Base-by-base conservation (phyloP, 345 rosid species). In the Diplotaxis tenuifolia region DNA sequence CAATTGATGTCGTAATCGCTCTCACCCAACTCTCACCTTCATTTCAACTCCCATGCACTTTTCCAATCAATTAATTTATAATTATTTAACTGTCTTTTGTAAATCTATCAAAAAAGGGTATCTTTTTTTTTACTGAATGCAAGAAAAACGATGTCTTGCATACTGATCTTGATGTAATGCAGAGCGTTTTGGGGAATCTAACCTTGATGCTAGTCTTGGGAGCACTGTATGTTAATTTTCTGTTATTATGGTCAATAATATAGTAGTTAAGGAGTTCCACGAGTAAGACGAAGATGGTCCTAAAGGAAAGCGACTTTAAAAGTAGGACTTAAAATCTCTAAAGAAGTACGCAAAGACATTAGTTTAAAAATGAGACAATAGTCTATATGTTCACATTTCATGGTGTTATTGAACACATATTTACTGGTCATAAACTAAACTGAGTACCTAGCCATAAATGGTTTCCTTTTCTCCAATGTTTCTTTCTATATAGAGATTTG, bases 21-120 rank as follows among this genome's bases (percentile, higher is more conserved):
- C 64, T 52, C 62, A 61, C 78, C 78, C 18, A 75, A 52, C 49
- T 27, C 38, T 42, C 38, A 53, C 52, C 47, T 75, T 68, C 57
- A 20, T 75, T 75, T 61, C 57, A 68, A 53, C 14, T n/a, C 59
- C 29, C 21, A 0, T 38, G 58, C 62, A 68, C 12, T 9, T 56
- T 47, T 7, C 34, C 21, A 4, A 10, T 28, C 62, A 58, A 57
- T 7, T 1, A 57, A 6, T n/a, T 27, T n/a, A 3, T 57, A 0
- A 14, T 2, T 36, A 36, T 36, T 36, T 36, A 32, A 0, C 4
- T 3, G 42, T 34, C 9, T 36, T 12, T 40, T 40, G 47, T 40
- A 40, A 40, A 14, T 40, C 14, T 40, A 40, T 9, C 9, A 36
- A n/a, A n/a, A n/a, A n/a, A n/a, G n/a, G n/a, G n/a, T n/a, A n/a